phyloP scores from a whole-genome alignment of 495 filamentous ascomycete species.

The Peziza echinospora region DNA sequence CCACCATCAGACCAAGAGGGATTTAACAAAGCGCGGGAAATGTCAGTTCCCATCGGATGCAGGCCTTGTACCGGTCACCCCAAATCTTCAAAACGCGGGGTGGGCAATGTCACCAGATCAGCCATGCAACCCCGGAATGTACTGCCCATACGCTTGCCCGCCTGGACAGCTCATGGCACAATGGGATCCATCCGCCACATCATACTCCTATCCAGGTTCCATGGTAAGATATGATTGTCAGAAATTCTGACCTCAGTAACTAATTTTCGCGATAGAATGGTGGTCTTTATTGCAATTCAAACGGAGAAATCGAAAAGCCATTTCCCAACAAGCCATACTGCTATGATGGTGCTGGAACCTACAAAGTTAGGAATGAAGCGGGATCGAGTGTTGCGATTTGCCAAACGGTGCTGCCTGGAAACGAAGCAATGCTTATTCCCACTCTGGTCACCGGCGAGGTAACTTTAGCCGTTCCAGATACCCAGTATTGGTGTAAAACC shows the following conservation, averaged over 20 bases:
- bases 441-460: constrained; percentile 35
- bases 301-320: constrained; percentile 47
- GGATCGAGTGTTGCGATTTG: constrained; percentile 46
- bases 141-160: constrained; percentile 62
- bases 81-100: constrained; percentile 42
- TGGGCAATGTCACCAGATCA: constrained; percentile 72
- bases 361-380: constrained; percentile 37
- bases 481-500: constrained; percentile 48
- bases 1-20: constrained; percentile 9
- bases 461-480: constrained; percentile 48
- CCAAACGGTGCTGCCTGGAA: constrained; percentile 67
- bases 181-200: constrained; percentile 50
- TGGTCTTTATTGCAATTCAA: constrained; percentile 49
- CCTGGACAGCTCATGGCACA: constrained; percentile 57
- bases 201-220: constrained; percentile 45
- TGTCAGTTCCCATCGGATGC: constrained; percentile 48
- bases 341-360: constrained; percentile 41
- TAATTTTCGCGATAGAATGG: constrained; percentile 37
- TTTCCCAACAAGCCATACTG: constrained; percentile 51
- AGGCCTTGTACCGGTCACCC: constrained; percentile 46
- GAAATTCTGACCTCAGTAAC: background rate
- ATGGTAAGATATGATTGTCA: constrained; percentile 34
- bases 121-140: constrained; percentile 42
- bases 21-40: constrained; percentile 13
- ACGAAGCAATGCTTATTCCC: constrained; percentile 73